Evolutionary conservation across 1,139 yeast species (phyloP).

Genomic region (Scheffersomyces segobiensis): DNA sequence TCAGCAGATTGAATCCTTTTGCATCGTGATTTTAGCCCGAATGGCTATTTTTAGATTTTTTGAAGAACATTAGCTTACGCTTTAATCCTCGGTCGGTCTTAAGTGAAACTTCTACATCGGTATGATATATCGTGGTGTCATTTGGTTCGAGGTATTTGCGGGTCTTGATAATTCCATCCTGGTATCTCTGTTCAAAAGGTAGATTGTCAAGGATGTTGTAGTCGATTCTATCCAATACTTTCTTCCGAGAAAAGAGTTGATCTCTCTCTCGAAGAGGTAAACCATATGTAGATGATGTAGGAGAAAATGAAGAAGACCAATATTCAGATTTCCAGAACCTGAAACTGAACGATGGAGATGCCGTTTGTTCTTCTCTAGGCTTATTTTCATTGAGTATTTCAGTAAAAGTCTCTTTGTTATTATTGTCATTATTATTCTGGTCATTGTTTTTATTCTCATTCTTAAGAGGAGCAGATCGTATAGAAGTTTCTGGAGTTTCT

Average conservation of each 20-base stretch:
- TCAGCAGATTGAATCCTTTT: conserved; percentile 55
- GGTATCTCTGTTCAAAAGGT: not conserved
- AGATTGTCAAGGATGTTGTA: not conserved
- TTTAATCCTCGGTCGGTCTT: not conserved
- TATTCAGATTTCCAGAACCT: not conserved
- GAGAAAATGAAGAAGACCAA: not conserved
- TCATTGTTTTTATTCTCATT: not conserved
- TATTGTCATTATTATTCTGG: not conserved
- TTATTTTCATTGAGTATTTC: not conserved
- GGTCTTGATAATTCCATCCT: not conserved
- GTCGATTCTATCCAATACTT: not conserved
- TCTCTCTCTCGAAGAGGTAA: not conserved
- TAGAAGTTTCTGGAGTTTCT: not conserved
- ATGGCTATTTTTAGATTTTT: not conserved
- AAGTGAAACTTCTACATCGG: not conserved
- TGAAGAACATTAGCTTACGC: not conserved
- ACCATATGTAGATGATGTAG: not conserved
- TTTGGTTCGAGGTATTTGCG: not conserved
- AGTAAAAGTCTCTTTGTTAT: not conserved
- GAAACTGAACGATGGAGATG: not conserved
- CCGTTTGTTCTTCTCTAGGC: not conserved
- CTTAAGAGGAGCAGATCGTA: not conserved
- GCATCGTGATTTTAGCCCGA: conserved; percentile 13
- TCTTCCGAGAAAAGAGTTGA: not conserved
- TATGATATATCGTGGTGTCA: not conserved